Base-by-base conservation (phyloP, 2,329 filamentous ascomycete genomes). In the Fusarium sororula region DNA sequence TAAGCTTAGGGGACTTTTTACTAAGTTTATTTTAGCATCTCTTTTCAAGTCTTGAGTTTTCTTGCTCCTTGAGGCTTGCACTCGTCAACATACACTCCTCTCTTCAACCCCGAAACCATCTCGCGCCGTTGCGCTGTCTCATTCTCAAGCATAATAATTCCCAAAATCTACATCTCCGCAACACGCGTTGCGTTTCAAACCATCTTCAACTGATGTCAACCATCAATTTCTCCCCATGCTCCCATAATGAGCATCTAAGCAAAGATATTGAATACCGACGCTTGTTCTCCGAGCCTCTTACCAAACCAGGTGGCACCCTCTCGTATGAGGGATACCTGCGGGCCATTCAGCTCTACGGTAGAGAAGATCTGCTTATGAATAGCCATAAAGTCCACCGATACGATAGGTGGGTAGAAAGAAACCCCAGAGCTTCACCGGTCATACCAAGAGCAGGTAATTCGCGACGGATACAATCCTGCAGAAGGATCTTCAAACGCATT, bases 241-340 rank as follows among this genome's bases (percentile, higher is more conserved):
- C 32, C 6, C 32, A 35, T 14, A 35, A 14, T 14, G 32, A 35
- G 32, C 35, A 35, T 22, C 13, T 14, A 0, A 32, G 20, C 1
- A 50, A 17, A 6, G 14, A 50, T 1, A 3, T 17, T 1, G 47
- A 50, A 0, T 53, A 53, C 1, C n/a, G n/a, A 6, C 32, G 50
- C 0, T 0, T 53, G 0, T 53, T 26, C 9, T 53, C 50, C 0
- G 32, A 26, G 5, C 18, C 32, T 2, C 9, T 38, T 0, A 5
- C 18, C 0, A 53, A 38, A 4, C 18, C 50, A 0, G 13, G 32
- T 1, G n/a, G 32, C 1, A 17, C 50, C 1, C 3, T 26, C 2
- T 38, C 32, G 0, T 26, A 54, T 4, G 32, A 26, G 18, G 18
- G 7, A 0, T 22, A 28, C 9, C 18, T 54, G 2, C 13, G 32